phyloP scores from a whole-genome alignment of 495 filamentous ascomycete species.

The Glonium stellatum region DNA sequence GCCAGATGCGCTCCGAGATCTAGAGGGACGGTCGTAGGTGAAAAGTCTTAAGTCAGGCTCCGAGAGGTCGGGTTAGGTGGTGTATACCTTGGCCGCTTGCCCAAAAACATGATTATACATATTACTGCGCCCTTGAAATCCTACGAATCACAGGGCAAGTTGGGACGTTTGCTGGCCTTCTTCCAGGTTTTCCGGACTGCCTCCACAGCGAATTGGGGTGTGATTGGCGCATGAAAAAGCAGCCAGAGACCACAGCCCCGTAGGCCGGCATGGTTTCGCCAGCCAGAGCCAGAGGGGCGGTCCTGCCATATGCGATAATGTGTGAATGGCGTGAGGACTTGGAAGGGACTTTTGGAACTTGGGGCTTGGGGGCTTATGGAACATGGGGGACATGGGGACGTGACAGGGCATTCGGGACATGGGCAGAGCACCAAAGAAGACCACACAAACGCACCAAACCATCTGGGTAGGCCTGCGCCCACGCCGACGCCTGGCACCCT shows the following conservation, averaged over 20 bases:
- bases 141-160: background rate
- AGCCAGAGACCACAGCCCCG: constrained; percentile 6
- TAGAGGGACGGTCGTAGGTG: no score
- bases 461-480: background rate
- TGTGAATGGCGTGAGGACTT: background rate
- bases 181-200: background rate
- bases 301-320: background rate
- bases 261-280: constrained; percentile 5
- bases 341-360: no score
- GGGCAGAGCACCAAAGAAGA: background rate
- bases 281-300: background rate
- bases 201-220: background rate
- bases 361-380: no score
- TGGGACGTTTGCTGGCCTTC: background rate
- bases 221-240: background rate
- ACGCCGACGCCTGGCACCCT: background rate
- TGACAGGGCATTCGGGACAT: no score
- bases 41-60: no score
- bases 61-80: no score
- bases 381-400: no score
- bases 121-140: background rate
- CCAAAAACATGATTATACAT: constrained; percentile 8
- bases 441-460: background rate
- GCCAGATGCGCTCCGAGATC: no score
- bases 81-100: background rate